These are phyloP conservation scores for Digitaria exilis DNA, from an alignment of 202 grass and related monocot genomes.

Conservation along the genomic window DNA sequence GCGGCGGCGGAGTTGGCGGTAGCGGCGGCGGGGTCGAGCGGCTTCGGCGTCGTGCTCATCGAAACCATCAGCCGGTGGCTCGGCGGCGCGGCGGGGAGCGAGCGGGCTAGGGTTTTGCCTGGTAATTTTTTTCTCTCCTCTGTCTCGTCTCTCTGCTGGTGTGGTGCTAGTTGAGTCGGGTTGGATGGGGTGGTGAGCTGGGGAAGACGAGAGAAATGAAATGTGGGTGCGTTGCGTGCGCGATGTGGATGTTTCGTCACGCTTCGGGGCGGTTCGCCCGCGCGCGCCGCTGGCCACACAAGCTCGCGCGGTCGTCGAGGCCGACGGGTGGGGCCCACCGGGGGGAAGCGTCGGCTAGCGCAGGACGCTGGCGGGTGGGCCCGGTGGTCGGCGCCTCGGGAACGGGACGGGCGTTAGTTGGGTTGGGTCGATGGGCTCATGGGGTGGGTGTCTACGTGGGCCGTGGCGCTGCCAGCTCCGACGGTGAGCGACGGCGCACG, in stretches of 20 bases:
- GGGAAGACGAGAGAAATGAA: not conserved
- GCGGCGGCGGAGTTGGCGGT: not conserved
- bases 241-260: slow-evolving; percentile 38
- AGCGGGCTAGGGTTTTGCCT: slow-evolving; percentile 39
- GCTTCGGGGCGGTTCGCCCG: slow-evolving; percentile 20
- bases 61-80: slow-evolving; percentile 48
- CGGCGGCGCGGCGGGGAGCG: not conserved
- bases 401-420: not conserved
- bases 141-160: too few species aligned
- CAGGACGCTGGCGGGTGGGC: not conserved
- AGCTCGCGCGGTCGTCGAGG: not conserved
- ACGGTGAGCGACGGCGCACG: not conserved
- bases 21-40: slow-evolving; percentile 26
- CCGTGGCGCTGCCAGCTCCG: too few species aligned
- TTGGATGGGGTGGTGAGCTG: not conserved
- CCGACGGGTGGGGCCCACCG: not conserved
- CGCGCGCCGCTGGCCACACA: not conserved
- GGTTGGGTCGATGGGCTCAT: not conserved
- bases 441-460: too few species aligned
- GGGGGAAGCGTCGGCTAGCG: not conserved
- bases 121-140: not conserved
- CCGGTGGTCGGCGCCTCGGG: not conserved
- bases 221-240: not conserved
- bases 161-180: not conserved
- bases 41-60: slow-evolving; percentile 54